A percentile compares a stretch with the other conserved stretches of the same genome.
Evolutionary conservation across 352 stramenopile species (phyloP).

Genomic region (Globisporangium irregulare): DNA sequence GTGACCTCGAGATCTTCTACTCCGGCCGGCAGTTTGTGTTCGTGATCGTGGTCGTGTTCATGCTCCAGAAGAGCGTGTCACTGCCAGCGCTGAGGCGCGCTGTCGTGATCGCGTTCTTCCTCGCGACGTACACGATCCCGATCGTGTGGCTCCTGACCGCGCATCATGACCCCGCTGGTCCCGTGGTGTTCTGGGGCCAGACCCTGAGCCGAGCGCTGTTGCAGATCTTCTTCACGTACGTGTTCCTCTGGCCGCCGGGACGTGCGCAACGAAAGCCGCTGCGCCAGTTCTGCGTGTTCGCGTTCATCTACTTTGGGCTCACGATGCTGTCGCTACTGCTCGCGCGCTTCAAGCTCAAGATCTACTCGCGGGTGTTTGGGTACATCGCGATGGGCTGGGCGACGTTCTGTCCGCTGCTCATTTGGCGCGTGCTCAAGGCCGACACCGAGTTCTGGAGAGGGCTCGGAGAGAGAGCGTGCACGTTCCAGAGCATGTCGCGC

Average conservation of each 20-base stretch:
- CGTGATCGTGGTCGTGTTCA: slow-evolving; percentile 37
- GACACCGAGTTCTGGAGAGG: slow-evolving; percentile 53
- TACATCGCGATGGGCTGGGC: slow-evolving; percentile 31
- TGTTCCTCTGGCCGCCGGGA: slow-evolving; percentile 27
- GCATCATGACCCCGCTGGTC: slow-evolving; percentile 1
- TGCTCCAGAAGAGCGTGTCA: slow-evolving; percentile 45
- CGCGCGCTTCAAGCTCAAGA: slow-evolving; percentile 1
- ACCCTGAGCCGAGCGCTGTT: background rate
- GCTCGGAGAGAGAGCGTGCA: slow-evolving; percentile 35
- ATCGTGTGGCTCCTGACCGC: slow-evolving; percentile 14
- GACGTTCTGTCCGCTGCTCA: slow-evolving; percentile 33
- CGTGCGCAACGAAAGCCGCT: slow-evolving; percentile 27
- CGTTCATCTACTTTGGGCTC: slow-evolving; percentile 21
- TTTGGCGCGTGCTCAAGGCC: slow-evolving; percentile 48
- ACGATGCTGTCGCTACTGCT: slow-evolving; percentile 16
- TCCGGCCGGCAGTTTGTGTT: slow-evolving; percentile 34
- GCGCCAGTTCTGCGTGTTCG: slow-evolving; percentile 28
- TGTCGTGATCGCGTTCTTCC: slow-evolving; percentile 28
- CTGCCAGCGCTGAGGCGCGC: slow-evolving; percentile 29
- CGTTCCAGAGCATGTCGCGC: slow-evolving; percentile 21
- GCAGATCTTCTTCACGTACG: slow-evolving; percentile 24
- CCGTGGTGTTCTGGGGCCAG: slow-evolving; percentile 14
- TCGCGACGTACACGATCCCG: slow-evolving; percentile 30
- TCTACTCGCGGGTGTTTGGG: background rate
- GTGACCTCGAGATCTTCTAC: slow-evolving; percentile 24